Evolutionary conservation across 495 filamentous ascomycete species (phyloP).

Genomic region (Staphylotrichum longicolle): DNA sequence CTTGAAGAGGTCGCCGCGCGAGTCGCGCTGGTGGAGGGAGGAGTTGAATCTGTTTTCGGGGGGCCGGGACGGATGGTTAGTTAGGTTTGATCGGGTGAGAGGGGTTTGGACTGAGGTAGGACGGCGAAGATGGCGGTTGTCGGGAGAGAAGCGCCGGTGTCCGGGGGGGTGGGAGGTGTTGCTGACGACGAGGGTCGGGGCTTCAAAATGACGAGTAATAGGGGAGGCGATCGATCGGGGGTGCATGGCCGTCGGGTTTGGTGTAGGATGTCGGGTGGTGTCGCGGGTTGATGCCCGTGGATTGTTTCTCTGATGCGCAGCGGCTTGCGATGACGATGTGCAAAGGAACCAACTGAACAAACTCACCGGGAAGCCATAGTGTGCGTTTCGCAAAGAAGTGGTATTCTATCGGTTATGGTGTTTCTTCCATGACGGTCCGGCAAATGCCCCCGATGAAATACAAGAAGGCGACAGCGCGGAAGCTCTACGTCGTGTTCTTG

Average conservation of each 20-base stretch:
- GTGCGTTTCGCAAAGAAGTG: background rate
- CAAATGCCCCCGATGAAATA: background rate
- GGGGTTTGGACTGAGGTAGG: too few species aligned
- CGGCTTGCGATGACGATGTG: background rate
- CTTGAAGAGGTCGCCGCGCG: constrained; percentile 85
- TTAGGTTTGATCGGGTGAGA: background rate
- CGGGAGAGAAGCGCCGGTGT: too few species aligned
- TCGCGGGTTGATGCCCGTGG: background rate
- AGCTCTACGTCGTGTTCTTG: background rate
- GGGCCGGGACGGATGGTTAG: constrained; percentile 9
- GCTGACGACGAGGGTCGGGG: too few species aligned
- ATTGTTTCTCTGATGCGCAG: background rate
- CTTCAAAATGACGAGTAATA: too few species aligned
- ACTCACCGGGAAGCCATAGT: constrained; percentile 32
- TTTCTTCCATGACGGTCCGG: constrained; percentile 7
- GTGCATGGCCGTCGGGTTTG: background rate
- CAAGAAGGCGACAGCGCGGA: background rate
- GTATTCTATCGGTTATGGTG: background rate
- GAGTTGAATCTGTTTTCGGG: constrained; percentile 52
- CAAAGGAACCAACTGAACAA: background rate
- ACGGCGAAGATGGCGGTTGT: too few species aligned
- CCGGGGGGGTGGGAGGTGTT: background rate
- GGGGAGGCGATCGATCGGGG: too few species aligned
- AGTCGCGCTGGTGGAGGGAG: constrained; percentile 76
- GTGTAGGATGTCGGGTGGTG: background rate